A percentile compares a stretch with the other conserved stretches of the same genome.
phyloP scores from a whole-genome alignment of 176 grass and related monocot species.

The Triticum urartu region DNA sequence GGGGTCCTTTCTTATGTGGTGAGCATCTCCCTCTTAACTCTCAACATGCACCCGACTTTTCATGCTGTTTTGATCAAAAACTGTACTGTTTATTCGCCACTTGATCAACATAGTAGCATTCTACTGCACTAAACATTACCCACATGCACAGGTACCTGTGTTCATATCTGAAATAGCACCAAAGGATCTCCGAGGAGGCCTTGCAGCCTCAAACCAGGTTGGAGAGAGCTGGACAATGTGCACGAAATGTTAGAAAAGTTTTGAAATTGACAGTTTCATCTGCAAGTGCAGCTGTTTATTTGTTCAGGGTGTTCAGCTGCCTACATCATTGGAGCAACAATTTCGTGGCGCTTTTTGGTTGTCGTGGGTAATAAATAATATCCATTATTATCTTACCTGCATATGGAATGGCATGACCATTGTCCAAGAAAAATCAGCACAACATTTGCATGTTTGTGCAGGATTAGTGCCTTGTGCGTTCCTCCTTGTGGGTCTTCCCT shows the following conservation, averaged over 20 bases:
- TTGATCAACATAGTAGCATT: not conserved
- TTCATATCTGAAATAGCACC: slow-evolving; percentile 86
- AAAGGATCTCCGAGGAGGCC: slow-evolving; percentile 63
- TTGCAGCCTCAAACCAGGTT: slow-evolving; percentile 61
- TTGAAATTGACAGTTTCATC: not conserved
- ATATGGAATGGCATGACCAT: not conserved
- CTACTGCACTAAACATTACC: not conserved
- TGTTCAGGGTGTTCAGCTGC: slow-evolving; percentile 60
- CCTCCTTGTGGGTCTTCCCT: slow-evolving; percentile 60
- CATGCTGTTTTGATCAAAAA: not conserved
- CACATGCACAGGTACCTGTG: slow-evolving; percentile 47
- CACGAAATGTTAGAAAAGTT: not conserved
- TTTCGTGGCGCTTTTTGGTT: slow-evolving; percentile 69
- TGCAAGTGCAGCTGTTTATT: slow-evolving; percentile 56
- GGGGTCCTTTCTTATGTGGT: slow-evolving; percentile 86
- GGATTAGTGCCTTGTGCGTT: slow-evolving; percentile 62
- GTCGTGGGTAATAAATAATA: slow-evolving; percentile 47
- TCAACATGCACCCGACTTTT: not conserved
- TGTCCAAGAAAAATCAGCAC: slow-evolving; percentile 12
- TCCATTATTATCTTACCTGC: not conserved
- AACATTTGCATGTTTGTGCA: slow-evolving; percentile 26
- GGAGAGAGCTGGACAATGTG: not conserved
- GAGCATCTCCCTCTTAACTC: slow-evolving; percentile 28
- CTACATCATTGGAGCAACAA: slow-evolving; percentile 65
- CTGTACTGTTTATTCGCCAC: too few relatives aligned